Evolutionary conservation across 2,329 filamentous ascomycete genomes (phyloP).

Genomic region (Tricladium varicosporioides): DNA sequence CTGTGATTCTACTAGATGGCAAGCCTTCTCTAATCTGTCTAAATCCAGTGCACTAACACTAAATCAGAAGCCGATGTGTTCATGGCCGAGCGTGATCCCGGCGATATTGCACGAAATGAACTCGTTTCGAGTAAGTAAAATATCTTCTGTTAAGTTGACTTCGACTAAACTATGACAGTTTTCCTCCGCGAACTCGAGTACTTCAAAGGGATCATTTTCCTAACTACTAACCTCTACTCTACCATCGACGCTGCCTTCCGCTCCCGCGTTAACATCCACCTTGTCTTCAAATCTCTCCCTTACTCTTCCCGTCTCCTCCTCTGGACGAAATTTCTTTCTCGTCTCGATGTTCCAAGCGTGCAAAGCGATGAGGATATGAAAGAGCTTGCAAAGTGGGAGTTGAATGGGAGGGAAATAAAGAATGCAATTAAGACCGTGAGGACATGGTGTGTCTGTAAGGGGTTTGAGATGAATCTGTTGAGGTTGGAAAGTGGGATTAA

Average conservation of each 20-base stretch:
- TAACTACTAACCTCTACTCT: constrained; percentile 34
- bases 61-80: constrained; percentile 49
- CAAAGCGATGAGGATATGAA: constrained; percentile 38
- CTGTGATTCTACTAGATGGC: constrained; percentile 22
- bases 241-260: constrained; percentile 37
- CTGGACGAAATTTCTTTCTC: constrained; percentile 47
- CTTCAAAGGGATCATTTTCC: constrained; percentile 24
- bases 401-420: constrained; percentile 37
- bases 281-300: constrained; percentile 43
- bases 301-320: constrained; percentile 39
- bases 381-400: constrained; percentile 43
- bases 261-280: constrained; percentile 46
- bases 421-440: constrained; percentile 36
- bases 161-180: constrained; percentile 1
- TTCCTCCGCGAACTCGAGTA: constrained; percentile 26
- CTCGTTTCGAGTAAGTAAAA: constrained; percentile 39
- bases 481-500: constrained; percentile 45
- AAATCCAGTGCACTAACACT: neutral
- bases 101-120: constrained; percentile 48
- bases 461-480: constrained; percentile 41
- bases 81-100: constrained; percentile 45
- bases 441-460: constrained; percentile 45
- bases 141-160: neutral
- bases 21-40: neutral
- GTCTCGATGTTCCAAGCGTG: constrained; percentile 33